A percentile compares a stretch with the other conserved stretches of the same genome.
Conservation (phyloP, 176 grass and related monocot genomes). For the Aegilops longissima region DNA sequence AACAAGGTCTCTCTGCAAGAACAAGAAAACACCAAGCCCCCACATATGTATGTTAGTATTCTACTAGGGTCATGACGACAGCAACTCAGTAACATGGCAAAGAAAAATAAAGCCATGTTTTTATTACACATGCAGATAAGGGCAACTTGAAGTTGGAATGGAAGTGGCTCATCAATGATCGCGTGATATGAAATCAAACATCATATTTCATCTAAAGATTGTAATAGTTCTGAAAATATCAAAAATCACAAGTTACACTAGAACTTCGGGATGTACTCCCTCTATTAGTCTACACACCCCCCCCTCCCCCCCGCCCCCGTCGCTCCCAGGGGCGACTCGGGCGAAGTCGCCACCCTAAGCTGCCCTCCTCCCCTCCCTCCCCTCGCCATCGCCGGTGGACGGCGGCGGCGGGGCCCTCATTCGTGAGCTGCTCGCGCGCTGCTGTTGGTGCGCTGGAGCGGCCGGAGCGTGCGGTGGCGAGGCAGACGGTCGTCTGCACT, state of each 20-base stretch:
- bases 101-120: background rate
- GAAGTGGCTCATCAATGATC: background rate
- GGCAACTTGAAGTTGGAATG: slow-evolving; percentile 12
- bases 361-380: too few species aligned
- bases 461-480: too few species aligned
- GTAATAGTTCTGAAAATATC: background rate
- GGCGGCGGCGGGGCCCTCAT: too few species aligned
- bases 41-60: slow-evolving; percentile 10
- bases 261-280: background rate
- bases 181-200: background rate
- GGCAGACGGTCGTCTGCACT: too few species aligned
- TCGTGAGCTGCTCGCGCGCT: too few species aligned
- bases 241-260: slow-evolving; percentile 8
- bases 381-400: too few species aligned
- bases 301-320: too few species aligned
- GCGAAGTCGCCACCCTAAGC: too few species aligned
- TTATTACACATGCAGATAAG: background rate
- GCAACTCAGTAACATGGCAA: slow-evolving; percentile 8
- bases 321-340: too few species aligned
- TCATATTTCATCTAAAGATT: slow-evolving; percentile 9
- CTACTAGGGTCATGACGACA: slow-evolving; percentile 8
- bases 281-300: too few species aligned
- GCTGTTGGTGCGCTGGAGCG: too few species aligned
- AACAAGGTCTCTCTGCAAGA: background rate
- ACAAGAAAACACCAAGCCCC: slow-evolving; percentile 22